Evolutionary conservation across 179 eudicot species (phyloP), one percentile per base, ranked within the genome.

Genomic region (Monotropa hypopitys): DNA sequence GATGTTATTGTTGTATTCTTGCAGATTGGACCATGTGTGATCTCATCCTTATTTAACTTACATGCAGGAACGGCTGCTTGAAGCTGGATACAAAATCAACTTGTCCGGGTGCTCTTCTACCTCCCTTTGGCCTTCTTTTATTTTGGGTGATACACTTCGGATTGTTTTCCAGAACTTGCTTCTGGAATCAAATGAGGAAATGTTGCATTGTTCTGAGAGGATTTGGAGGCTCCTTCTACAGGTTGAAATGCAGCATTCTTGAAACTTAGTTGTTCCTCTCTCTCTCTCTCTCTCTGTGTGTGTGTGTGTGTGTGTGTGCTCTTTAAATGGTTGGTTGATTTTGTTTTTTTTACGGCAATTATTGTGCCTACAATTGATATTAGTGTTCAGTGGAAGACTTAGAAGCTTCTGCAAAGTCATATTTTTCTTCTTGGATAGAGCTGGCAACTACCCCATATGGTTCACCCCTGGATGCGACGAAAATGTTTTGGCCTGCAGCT

Each of bases 401-500:
- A 78, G 96, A 88, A 82, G 80, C 75, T 82, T 94, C 98, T 83
- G 88, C 92, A 10, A 86, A 86, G 70, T 76, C 80, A 56, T 88
- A 86, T 87, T 81, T 96, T 50, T 84, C 89, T 62, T 91, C 93
- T 23, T 96, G 99, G 99, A 75, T 96, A 61, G 97, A 94, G 73
- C 87, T 96, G 72, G 92, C 94, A 72, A 85, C 90, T 69, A 90
- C 97, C 70, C 93, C 98, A 70, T 94, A 88, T 85, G 99, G 99
- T 62, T 94, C 98, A 50, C 81, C 89, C 47, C 74, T 96, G 80
- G 97, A 96, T 80, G 80, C 88, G 45, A 80, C 89, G 68, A 94
- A 96, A 87, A 94, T 96, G 98, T 96, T 90, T 81, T 96, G 98
- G 98, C 98, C 99, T 72, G 88, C 88, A 50, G 84, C 93, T 26